phyloP scores from a whole-genome alignment of 1,284 basidiomycete species.

The Fomitiporia mediterranea region DNA sequence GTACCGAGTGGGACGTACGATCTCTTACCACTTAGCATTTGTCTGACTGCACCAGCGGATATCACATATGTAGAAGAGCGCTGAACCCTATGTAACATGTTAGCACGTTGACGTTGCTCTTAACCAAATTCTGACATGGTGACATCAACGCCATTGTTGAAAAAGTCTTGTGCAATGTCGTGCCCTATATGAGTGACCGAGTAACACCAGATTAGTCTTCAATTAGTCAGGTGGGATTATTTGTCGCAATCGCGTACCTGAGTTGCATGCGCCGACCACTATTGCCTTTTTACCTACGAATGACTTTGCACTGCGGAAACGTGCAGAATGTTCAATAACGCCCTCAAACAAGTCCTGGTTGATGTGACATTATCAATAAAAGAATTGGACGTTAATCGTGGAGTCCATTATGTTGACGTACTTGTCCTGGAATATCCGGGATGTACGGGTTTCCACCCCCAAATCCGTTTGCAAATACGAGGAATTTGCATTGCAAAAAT shows the following conservation, averaged over 20 bases:
- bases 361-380: not conserved
- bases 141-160: slow-evolving; percentile 27
- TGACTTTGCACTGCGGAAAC: slow-evolving; percentile 32
- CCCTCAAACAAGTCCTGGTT: slow-evolving; percentile 30
- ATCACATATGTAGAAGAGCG: slow-evolving; percentile 36
- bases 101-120: no score
- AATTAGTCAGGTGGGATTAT: not conserved
- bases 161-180: slow-evolving; percentile 32
- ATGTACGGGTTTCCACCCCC: slow-evolving; percentile 32
- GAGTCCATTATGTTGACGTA: not conserved
- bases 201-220: not conserved
- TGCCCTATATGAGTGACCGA: slow-evolving; percentile 3
- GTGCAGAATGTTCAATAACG: slow-evolving; percentile 36
- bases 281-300: slow-evolving; percentile 41
- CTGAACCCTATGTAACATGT: slow-evolving; percentile 33
- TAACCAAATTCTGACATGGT: not conserved
- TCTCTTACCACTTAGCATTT: not conserved
- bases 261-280: slow-evolving; percentile 41
- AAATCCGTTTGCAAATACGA: slow-evolving; percentile 35
- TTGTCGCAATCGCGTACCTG: slow-evolving; percentile 21
- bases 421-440: slow-evolving; percentile 29
- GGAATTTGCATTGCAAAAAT: slow-evolving; percentile 25
- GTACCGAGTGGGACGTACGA: not conserved
- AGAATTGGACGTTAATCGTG: not conserved
- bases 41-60: slow-evolving; percentile 23